Evolutionary conservation across 306 rosid genomes (phyloP).

Genomic region (Casuarina equisetifolia): DNA sequence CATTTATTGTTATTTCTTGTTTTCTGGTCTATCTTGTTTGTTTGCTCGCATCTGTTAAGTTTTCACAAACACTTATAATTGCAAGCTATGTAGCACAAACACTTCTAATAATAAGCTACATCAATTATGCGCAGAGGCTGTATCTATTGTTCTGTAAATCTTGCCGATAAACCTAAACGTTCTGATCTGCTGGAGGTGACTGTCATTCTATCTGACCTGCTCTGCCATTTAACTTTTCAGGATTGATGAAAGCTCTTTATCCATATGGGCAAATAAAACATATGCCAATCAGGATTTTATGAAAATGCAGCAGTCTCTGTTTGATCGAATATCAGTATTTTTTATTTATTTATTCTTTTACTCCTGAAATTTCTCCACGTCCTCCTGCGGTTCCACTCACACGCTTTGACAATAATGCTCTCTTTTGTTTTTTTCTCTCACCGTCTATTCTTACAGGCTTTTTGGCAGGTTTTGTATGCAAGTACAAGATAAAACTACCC

Average conservation of each 20-base stretch:
- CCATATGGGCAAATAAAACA: conserved; percentile 48
- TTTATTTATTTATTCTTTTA: too few species aligned
- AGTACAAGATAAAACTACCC: too few species aligned
- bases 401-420: too few species aligned
- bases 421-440: too few species aligned
- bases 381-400: too few species aligned
- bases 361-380: too few species aligned
- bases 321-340: conserved; percentile 41
- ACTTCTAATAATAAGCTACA: conserved; percentile 3
- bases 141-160: background rate
- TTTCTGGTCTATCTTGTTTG: conserved; percentile 1
- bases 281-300: conserved; percentile 47
- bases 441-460: too few species aligned
- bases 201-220: conserved; percentile 21
- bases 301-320: conserved; percentile 59
- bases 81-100: conserved; percentile 8
- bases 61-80: conserved; percentile 1
- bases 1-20: background rate
- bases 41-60: conserved; percentile 12
- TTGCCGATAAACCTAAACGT: background rate
- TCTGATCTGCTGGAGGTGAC: conserved; percentile 10
- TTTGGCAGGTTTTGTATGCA: too few species aligned
- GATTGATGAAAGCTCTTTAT: conserved; percentile 56
- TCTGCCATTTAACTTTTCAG: conserved; percentile 38
- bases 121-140: background rate